A percentile compares a stretch with the other conserved stretches of the same genome.
Conservation (phyloP, 2,329 filamentous ascomycete genomes). For the Xylaria sp. region DNA sequence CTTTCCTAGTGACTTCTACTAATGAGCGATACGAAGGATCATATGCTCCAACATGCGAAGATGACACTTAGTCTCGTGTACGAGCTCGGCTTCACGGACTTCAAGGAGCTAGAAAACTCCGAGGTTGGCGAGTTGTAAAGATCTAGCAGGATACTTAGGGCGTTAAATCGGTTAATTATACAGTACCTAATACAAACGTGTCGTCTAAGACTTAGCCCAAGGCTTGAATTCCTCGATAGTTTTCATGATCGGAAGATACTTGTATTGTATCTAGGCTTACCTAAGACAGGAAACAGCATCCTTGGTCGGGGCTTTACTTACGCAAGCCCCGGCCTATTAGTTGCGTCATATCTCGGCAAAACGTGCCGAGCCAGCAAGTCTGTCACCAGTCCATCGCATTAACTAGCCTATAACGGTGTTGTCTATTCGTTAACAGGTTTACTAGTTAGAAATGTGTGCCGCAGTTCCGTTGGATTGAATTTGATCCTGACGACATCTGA, state of each 20-base stretch:
- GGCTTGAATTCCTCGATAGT: background rate
- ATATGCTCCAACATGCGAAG: conserved; percentile 91
- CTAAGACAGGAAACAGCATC: background rate
- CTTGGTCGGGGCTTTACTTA: background rate
- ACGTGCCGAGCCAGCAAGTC: conserved; percentile 3
- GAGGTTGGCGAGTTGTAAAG: conserved; percentile 52
- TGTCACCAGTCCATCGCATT: background rate
- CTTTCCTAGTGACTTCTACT: background rate
- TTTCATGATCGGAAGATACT: background rate
- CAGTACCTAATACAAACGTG: background rate
- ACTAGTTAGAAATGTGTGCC: background rate
- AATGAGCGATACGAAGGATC: conserved; percentile 57
- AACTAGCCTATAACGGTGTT: background rate
- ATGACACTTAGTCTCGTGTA: conserved; percentile 86
- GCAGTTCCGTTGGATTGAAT: background rate
- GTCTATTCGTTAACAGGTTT: background rate
- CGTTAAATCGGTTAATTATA: conserved; percentile 2
- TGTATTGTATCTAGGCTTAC: background rate
- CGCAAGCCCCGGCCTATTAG: conserved; percentile 2
- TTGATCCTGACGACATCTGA: conserved; percentile 22
- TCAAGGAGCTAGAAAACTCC: conserved; percentile 57
- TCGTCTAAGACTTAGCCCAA: background rate
- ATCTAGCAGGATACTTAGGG: conserved; percentile 1
- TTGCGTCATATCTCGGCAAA: conserved; percentile 29
- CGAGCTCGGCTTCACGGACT: conserved; percentile 82